Conservation (phyloP, 2,329 filamentous ascomycete genomes). For the Pseudogymnoascus sp. region DNA sequence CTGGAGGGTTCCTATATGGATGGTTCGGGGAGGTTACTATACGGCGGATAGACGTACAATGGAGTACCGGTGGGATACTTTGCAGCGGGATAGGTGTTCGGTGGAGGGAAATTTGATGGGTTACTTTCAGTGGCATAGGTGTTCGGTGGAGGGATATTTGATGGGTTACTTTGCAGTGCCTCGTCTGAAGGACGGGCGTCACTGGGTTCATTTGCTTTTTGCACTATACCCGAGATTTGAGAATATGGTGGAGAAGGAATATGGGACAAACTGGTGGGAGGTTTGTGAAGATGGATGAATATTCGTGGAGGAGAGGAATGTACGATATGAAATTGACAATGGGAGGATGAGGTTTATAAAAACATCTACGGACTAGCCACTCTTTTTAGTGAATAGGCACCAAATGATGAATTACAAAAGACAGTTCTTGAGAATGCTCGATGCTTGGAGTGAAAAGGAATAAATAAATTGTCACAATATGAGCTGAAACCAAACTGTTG, state of each 20-base stretch:
- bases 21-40: not conserved
- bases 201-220: not conserved
- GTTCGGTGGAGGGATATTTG: not conserved
- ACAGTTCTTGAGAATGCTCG: not conserved
- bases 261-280: not conserved
- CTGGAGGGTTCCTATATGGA: not conserved
- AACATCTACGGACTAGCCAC: not conserved
- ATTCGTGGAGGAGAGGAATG: not conserved
- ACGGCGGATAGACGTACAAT: not conserved
- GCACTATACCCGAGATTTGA: not conserved
- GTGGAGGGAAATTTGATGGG: not conserved
- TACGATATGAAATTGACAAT: not conserved
- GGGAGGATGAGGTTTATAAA: not conserved
- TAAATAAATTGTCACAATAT: not conserved
- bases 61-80: not conserved
- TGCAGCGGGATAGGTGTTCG: not conserved
- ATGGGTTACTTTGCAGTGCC: not conserved
- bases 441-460: not conserved
- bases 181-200: not conserved
- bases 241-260: not conserved
- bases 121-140: not conserved
- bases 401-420: not conserved
- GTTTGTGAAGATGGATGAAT: not conserved
- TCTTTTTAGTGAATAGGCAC: not conserved
- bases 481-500: not conserved